Percentiles rank a stretch among this genome's conserved stretches.
Evolutionary conservation across 2,329 filamentous ascomycete genomes (phyloP).

Genomic region (Lithohypha guttulata): DNA sequence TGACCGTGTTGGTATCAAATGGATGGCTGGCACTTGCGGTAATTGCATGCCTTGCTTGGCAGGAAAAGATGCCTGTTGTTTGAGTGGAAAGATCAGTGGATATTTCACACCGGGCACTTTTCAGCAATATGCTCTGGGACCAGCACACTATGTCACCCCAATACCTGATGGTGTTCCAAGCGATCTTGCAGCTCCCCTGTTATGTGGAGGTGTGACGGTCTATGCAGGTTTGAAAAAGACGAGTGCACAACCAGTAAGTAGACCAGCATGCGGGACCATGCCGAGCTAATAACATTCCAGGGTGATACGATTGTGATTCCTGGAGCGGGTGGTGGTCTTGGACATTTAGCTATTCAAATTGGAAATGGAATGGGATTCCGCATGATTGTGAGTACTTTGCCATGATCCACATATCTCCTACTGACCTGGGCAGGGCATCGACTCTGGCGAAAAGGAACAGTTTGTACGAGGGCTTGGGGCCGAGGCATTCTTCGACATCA

Average conservation of each 20-base stretch:
- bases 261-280: constrained; percentile 43
- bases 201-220: constrained; percentile 57
- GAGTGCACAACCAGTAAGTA: constrained; percentile 49
- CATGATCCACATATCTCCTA: background rate
- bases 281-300: constrained; percentile 2
- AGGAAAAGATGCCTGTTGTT: constrained; percentile 46
- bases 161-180: constrained; percentile 53
- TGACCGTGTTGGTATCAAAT: constrained; percentile 61
- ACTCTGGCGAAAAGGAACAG: constrained; percentile 50
- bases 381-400: constrained; percentile 39
- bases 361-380: constrained; percentile 51
- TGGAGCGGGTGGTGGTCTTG: constrained; percentile 53
- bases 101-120: constrained; percentile 64
- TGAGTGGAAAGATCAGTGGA: constrained; percentile 49
- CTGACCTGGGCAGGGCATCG: constrained; percentile 35
- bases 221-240: constrained; percentile 55
- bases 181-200: constrained; percentile 53
- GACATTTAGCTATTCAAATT: constrained; percentile 53
- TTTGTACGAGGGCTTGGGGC: constrained; percentile 51
- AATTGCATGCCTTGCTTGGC: constrained; percentile 44
- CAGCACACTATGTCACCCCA: constrained; percentile 58
- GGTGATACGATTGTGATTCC: constrained; percentile 44
- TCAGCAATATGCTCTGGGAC: constrained; percentile 55
- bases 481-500: constrained; percentile 55
- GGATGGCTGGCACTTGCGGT: constrained; percentile 49